These are phyloP conservation scores for Yarrowia divulgata DNA, from an alignment of 805 yeast species.

Conservation along the genomic window DNA sequence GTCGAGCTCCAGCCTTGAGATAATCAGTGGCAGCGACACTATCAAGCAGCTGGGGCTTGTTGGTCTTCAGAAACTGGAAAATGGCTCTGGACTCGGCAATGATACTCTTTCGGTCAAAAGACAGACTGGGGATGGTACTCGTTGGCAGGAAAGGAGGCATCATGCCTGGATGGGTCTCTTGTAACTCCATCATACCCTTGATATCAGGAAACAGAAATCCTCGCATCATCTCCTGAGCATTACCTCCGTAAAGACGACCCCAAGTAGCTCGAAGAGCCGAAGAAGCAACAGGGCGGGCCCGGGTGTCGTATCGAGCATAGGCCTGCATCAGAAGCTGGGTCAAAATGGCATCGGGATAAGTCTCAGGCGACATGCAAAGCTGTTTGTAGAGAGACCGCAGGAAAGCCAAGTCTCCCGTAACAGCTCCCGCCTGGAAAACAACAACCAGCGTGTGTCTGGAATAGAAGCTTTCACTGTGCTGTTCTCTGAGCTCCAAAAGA, in stretches of 20 bases:
- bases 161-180: slow-evolving; percentile 17
- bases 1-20: slow-evolving; percentile 20
- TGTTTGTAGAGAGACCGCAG: slow-evolving; percentile 27
- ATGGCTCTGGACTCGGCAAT: slow-evolving; percentile 14
- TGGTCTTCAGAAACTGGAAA: slow-evolving; percentile 22
- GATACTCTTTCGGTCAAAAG: not conserved
- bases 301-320: slow-evolving; percentile 28
- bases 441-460: slow-evolving; percentile 28
- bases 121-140: slow-evolving; percentile 9
- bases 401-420: slow-evolving; percentile 27
- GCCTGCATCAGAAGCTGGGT: slow-evolving; percentile 35
- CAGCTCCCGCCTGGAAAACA: slow-evolving; percentile 34
- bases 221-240: slow-evolving; percentile 24
- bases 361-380: slow-evolving; percentile 19
- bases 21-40: not conserved
- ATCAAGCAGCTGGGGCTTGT: slow-evolving; percentile 27
- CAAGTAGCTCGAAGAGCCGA: slow-evolving; percentile 14
- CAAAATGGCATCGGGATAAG: slow-evolving; percentile 33
- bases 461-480: slow-evolving; percentile 26
- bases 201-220: slow-evolving; percentile 24
- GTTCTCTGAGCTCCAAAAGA: slow-evolving; percentile 26
- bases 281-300: not conserved
- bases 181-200: not conserved
- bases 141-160: slow-evolving; percentile 31
- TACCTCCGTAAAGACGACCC: slow-evolving; percentile 19